These are phyloP conservation scores for Sinapis alba DNA, from an alignment of 441 rosid genomes.

Conservation along the genomic window DNA sequence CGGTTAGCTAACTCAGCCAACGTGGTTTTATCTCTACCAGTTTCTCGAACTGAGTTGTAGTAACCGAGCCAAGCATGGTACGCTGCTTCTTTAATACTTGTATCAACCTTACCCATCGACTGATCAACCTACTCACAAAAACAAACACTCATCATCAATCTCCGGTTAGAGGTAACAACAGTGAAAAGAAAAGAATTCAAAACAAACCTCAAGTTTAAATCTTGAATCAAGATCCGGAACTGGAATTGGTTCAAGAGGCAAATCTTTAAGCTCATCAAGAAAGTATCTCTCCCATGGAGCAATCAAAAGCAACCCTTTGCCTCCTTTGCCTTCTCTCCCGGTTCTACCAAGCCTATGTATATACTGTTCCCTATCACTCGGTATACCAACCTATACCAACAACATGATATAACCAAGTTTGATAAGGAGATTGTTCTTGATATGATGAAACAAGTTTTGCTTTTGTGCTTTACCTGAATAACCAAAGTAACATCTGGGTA, in stretches of 20 bases:
- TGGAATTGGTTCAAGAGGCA: conserved; percentile 69
- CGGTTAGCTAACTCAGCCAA: conserved; percentile 78
- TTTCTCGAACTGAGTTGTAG: conserved; percentile 81
- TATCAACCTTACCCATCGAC: conserved; percentile 74
- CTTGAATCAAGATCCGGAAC: conserved; percentile 60
- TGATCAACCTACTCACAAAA: conserved; percentile 54
- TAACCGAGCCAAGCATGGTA: conserved; percentile 97
- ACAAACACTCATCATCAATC: conserved; percentile 2
- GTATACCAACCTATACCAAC: conserved; percentile 74
- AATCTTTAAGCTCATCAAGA: conserved; percentile 74
- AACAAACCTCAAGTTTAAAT: conserved; percentile 60
- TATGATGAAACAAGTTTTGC: background rate
- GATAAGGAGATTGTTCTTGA: conserved; percentile 12
- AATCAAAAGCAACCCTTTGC: conserved; percentile 77
- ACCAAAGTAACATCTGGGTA: conserved; percentile 96
- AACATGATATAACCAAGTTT: background rate
- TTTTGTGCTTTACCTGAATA: conserved; percentile 65
- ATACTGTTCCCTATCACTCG: conserved; percentile 78
- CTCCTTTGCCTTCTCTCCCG: conserved; percentile 84
- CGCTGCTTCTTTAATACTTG: conserved; percentile 85
- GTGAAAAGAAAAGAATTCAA: background rate
- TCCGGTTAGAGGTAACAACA: background rate
- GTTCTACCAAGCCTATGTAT: conserved; percentile 95
- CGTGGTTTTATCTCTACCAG: conserved; percentile 80
- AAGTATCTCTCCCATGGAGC: conserved; percentile 98